Conservation (phyloP, 306 rosid species). For the Echinosophora koreensis region DNA sequence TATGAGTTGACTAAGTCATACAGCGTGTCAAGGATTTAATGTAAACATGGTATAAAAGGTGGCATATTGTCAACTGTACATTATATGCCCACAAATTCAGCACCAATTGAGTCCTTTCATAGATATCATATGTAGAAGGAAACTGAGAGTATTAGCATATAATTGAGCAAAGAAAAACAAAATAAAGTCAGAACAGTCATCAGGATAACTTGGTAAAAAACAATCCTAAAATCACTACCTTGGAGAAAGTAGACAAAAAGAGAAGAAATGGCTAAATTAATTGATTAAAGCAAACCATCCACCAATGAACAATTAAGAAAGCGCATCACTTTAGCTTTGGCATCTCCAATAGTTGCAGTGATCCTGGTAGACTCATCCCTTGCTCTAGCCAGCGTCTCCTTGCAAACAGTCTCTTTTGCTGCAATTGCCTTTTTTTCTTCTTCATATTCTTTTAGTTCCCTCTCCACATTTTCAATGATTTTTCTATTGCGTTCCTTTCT, state of each 20-base stretch:
- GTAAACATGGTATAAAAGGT: too few species aligned
- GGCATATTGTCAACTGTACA: too few species aligned
- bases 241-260: background rate
- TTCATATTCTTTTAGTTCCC: background rate
- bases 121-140: background rate
- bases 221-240: background rate
- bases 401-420: background rate
- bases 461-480: background rate
- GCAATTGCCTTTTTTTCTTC: background rate
- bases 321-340: background rate
- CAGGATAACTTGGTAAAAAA: background rate
- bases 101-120: background rate
- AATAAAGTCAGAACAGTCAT: background rate
- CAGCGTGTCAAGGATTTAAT: background rate
- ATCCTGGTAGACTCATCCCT: background rate
- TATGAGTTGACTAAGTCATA: background rate
- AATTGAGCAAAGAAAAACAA: background rate
- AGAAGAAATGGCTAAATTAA: background rate
- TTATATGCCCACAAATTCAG: background rate
- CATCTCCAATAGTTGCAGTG: background rate
- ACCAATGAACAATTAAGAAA: conserved; percentile 9
- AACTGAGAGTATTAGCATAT: background rate
- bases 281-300: conserved; percentile 16
- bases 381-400: conserved; percentile 3
- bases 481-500: background rate